Percentiles rank a stretch among this genome's conserved stretches.
Evolutionary conservation across 2,329 filamentous ascomycete species (phyloP).

Genomic region (Aspergillus caelatus): DNA sequence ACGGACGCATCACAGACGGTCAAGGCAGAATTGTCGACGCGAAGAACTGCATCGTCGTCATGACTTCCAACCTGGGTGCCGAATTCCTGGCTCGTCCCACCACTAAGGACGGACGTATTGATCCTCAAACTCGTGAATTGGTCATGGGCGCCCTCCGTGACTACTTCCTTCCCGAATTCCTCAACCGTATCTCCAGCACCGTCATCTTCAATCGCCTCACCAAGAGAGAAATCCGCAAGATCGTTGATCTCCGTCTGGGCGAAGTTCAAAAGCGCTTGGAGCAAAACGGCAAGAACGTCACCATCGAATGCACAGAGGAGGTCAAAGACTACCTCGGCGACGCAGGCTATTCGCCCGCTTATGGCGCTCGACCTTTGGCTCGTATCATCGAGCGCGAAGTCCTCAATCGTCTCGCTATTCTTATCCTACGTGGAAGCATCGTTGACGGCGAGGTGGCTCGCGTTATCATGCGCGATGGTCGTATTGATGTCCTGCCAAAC

Average conservation of each 20-base stretch:
- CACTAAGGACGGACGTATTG: conserved; percentile 79
- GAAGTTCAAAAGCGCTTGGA: conserved; percentile 93
- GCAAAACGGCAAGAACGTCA: conserved; percentile 81
- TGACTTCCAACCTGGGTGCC: conserved; percentile 96
- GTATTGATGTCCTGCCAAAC: conserved; percentile 80
- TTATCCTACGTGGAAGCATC: conserved; percentile 84
- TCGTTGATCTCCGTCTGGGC: conserved; percentile 83
- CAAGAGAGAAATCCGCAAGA: conserved; percentile 85
- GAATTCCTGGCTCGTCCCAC: conserved; percentile 85
- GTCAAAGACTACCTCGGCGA: conserved; percentile 92
- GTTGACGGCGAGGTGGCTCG: conserved; percentile 81
- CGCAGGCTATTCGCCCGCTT: conserved; percentile 91
- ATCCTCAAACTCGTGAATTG: conserved; percentile 79
- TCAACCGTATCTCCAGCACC: conserved; percentile 93
- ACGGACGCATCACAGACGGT: conserved; percentile 96
- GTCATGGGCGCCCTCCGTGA: conserved; percentile 89
- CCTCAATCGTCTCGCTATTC: conserved; percentile 86
- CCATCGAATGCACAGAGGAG: conserved; percentile 78
- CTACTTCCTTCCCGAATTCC: conserved; percentile 97
- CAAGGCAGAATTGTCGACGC: conserved; percentile 95
- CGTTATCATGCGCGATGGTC: conserved; percentile 77
- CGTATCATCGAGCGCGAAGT: conserved; percentile 97
- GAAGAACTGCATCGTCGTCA: conserved; percentile 97
- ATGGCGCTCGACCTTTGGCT: conserved; percentile 85
- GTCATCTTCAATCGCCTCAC: conserved; percentile 99